Evolutionary conservation across 2,329 filamentous ascomycete genomes (phyloP), one percentile per base, ranked within the genome.

Genomic region (Colletotrichum melonis): DNA sequence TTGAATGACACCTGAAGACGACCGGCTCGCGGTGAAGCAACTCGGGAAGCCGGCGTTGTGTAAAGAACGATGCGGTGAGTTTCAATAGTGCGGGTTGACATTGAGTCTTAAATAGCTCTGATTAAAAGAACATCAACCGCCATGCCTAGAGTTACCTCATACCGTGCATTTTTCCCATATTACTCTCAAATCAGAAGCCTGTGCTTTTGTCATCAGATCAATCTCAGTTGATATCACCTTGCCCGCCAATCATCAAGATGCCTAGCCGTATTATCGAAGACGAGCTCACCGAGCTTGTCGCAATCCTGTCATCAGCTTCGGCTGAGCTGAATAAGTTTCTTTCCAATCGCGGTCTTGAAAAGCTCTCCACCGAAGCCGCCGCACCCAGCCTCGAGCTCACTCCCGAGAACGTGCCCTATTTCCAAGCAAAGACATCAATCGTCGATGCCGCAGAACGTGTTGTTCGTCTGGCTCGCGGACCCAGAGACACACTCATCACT

Each of bases 221-320:
- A 26, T 26, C 57, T 59, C n/a, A 7, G 2, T 38, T 16, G 28
- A 11, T 38, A 19, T 42, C 22, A 14, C n/a, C 5, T 14, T n/a
- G 19, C 16, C 38, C 38, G 14, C 28, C 16, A n/a, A 58, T 14
- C 24, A 30, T 24, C 14, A 22, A n/a, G 2, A 67, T 67, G 65
- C 42, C 65, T 2, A 62, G 56, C 42, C 52, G 32, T 9, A 19
- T 16, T 24, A n/a, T n/a, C 57, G 55, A 59, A 14, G n/a, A 54
- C n/a, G 56, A 67, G 42, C 56, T 67, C 26, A 52, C 26, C 6
- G 26, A 67, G 56, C 65, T 67, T n/a, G 56, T 60, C 7, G 24
- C 28, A 12, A 60, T 30, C 8, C 57, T 67, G 4, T 46, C 38
- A 7, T 67, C 56, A 4, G 16, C 65, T n/a, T 58, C 65, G 2